Evolutionary conservation across 1,284 basidiomycete species (phyloP), one percentile per base, ranked within the genome.

Genomic region (Sporisorium sorghi): DNA sequence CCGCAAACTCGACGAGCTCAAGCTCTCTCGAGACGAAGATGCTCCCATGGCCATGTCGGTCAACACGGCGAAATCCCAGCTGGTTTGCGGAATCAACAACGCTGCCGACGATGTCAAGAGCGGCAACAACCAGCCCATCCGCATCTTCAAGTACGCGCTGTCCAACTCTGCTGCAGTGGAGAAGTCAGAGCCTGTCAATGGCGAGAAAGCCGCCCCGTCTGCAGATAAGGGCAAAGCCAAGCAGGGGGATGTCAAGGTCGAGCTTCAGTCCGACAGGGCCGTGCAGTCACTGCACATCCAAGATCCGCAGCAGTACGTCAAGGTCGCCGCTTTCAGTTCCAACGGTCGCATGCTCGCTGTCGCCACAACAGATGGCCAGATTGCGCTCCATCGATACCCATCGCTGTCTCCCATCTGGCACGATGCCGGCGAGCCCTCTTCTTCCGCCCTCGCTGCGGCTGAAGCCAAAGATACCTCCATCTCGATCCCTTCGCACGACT

Each of bases 1-100:
- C 15, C 51, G 62, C 26, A 56, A 65, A 52, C 67, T 74, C 10
- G 68, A 73, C 30, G 69, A 81, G 23, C 43, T 81, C 44, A 75
- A 60, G 30, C 76, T 84, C 19, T 74, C 74, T 10, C 30, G 75
- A 15, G 73, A 81, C 24, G 81, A 84, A 44, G 82, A 84, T 54
- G 82, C 82, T 28, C 82, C 82, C 2, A 83, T 83, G 81, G 76
- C 78, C 46, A 60, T 83, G 59, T 64, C 80, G 11, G 64, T 81
- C 55, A 68, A 80, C 51, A 19, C 50, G 12, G 39, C 59, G 15
- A 63, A 63, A 24, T 40, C 48, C 1, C 59, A 68, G 26, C 52
- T 84, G 32, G 69, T 83, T 12, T 73, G 71, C 44, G 82, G 78
- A 21, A 79, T 84, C 69, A 84, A 84, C 69, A 75, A 68, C 26